Percentiles rank a stretch among this genome's conserved stretches.
phyloP scores from a whole-genome alignment of 73 alveolate genomes.

The Halteria grandinella region DNA sequence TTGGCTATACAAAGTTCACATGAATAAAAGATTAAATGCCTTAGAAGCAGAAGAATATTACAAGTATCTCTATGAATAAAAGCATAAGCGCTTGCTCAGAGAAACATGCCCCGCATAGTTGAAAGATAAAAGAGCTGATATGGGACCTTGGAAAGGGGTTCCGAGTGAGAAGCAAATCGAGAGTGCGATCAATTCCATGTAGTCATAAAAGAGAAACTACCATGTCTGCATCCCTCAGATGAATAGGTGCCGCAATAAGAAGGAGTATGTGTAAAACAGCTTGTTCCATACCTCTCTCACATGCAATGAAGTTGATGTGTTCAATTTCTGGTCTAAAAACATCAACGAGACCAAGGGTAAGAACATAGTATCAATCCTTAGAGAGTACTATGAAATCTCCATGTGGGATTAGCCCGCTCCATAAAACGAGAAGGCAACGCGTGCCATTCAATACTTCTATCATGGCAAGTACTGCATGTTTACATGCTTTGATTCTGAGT shows the following conservation, averaged over 20 bases:
- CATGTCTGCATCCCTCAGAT: no score
- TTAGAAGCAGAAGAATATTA: constrained; percentile 19
- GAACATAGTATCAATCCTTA: neutral
- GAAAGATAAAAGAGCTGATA: no score
- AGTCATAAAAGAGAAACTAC: no score
- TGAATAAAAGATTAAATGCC: constrained; percentile 17
- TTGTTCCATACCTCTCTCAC: no score
- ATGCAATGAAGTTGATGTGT: no score
- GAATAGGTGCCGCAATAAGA: no score
- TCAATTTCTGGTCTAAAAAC: constrained; percentile 11
- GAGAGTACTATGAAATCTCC: constrained; percentile 31
- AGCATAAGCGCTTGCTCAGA: constrained; percentile 4
- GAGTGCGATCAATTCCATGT: no score
- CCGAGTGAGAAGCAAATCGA: no score
- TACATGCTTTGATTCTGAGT: constrained; percentile 23
- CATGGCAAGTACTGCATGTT: constrained; percentile 43
- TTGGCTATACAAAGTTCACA: constrained; percentile 25
- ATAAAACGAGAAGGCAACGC: constrained; percentile 1
- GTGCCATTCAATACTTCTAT: no score
- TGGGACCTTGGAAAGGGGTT: no score
- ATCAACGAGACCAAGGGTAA: constrained; percentile 1
- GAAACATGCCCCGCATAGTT: no score
- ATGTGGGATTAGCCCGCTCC: constrained; percentile 9
- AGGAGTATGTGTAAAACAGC: no score
- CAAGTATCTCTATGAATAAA: constrained; percentile 6